Evolutionary conservation across 2,329 filamentous ascomycete species (phyloP), one percentile per base, ranked within the genome.

Genomic region (Fusarium sp.): DNA sequence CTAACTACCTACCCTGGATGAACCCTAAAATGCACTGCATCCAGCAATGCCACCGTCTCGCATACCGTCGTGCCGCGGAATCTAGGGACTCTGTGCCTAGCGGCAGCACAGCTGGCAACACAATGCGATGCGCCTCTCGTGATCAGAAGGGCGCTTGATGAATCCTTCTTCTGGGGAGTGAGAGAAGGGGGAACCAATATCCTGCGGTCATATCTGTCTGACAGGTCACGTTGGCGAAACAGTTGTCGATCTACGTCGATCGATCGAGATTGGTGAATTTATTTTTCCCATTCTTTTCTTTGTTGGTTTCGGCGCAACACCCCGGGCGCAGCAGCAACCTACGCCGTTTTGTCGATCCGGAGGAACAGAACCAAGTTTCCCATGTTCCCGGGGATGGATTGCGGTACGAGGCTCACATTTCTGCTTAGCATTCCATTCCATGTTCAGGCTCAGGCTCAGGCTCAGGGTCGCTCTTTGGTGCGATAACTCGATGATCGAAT

Each of bases 181-280:
- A 13, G 48, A 52, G 48, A 52, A 32, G 48, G 27, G 27, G 41
- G 66, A 27, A 67, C 62, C 69, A 73, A 70, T 67, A 61, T 67
- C 56, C 56, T 45, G 64, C 45, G 18, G 14, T 61, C 61, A 64
- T 74, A 52, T 66, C 66, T 66, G 48, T 37, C 62, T 73, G 72
- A 75, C 59, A 70, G 60, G 72, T 75, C 73, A 75, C 60, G 70
- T 37, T 73, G 56, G 61, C 57, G 43, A 58, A 63, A 34, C 41
- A 30, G 43, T 65, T 39, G 73, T 61, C 59, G 73, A 75, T 75
- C 73, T 52, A 50, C 64, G 73, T 64, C 73, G 73, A 75, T 75
- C 73, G 73, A 75, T 75, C 73, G 73, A 75, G 73, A 75, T 75
- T 74, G 45, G 32, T 68, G 70, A 76, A 65, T 37, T 57, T 27